Evolutionary conservation across 768 basidiomycete genomes (phyloP).

Genomic region (Tricholoma matsutake): DNA sequence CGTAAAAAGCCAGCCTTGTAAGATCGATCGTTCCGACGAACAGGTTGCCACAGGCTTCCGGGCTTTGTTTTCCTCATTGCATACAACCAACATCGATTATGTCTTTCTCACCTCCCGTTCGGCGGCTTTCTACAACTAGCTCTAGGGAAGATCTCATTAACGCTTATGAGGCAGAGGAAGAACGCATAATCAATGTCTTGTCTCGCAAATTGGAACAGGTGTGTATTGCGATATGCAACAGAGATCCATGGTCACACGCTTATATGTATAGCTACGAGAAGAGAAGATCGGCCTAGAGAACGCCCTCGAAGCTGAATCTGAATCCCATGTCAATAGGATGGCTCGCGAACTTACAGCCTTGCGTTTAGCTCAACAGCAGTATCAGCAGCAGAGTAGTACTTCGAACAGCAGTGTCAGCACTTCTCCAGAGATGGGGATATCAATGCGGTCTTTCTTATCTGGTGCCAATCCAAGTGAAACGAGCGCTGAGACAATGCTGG

Average conservation of each 20-base stretch:
- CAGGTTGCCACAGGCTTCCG: neutral
- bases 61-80: neutral
- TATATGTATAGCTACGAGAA: constrained; percentile 59
- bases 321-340: constrained; percentile 77
- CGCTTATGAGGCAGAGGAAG: constrained; percentile 88
- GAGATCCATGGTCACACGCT: neutral
- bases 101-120: constrained; percentile 55
- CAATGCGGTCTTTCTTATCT: constrained; percentile 28
- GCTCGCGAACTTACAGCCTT: constrained; percentile 67
- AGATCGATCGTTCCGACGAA: constrained; percentile 7
- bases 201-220: constrained; percentile 86
- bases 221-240: constrained; percentile 13
- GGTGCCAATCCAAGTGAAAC: constrained; percentile 32
- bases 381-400: constrained; percentile 35
- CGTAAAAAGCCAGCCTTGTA: constrained; percentile 20
- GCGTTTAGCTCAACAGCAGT: constrained; percentile 54
- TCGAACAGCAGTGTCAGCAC: constrained; percentile 23
- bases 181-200: constrained; percentile 80
- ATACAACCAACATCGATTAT: constrained; percentile 19
- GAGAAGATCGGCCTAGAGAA: constrained; percentile 86
- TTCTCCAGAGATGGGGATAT: constrained; percentile 32
- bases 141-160: constrained; percentile 78
- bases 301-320: constrained; percentile 79
- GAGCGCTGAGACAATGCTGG: constrained; percentile 59
- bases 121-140: constrained; percentile 53